Evolutionary conservation across 1,284 basidiomycete species (phyloP).

Genomic region (Ustilago xerochloae): DNA sequence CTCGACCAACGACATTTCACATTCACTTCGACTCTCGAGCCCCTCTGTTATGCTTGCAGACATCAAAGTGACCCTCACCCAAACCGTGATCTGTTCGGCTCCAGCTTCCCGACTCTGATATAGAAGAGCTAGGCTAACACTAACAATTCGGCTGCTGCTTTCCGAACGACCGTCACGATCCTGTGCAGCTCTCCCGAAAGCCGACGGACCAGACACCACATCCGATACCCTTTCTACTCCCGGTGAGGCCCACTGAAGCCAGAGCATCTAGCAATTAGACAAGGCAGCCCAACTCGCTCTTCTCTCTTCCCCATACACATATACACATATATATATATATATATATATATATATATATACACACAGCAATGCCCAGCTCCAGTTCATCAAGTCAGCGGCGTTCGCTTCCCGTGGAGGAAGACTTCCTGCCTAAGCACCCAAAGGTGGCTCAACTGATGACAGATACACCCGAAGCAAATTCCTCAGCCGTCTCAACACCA

Average conservation of each 20-base stretch:
- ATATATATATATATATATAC: background rate
- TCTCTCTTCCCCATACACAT: too few relatives aligned
- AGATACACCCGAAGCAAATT: conserved; percentile 11
- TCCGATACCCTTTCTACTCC: background rate
- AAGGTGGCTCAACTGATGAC: conserved; percentile 22
- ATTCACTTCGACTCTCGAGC: background rate
- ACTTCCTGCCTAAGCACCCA: conserved; percentile 26
- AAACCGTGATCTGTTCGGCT: background rate
- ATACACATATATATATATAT: background rate
- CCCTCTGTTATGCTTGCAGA: background rate
- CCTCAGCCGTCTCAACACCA: conserved; percentile 22
- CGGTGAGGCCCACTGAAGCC: too few relatives aligned
- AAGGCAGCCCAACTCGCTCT: too few relatives aligned
- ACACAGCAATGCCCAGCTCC: conserved; percentile 18
- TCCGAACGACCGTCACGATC: background rate
- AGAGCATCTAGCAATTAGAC: too few relatives aligned
- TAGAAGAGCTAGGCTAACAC: too few relatives aligned
- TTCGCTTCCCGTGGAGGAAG: conserved; percentile 23
- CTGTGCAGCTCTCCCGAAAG: too few relatives aligned
- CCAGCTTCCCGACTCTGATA: background rate
- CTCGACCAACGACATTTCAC: background rate
- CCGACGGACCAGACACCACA: too few relatives aligned
- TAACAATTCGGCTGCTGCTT: background rate
- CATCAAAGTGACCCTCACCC: too few relatives aligned
- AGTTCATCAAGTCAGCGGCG: conserved; percentile 1